Percentiles rank a stretch among this genome's conserved stretches.
These are phyloP conservation scores for Lodderomyces beijingensis DNA, from an alignment of 1,139 yeast genomes.

Conservation along the genomic window DNA sequence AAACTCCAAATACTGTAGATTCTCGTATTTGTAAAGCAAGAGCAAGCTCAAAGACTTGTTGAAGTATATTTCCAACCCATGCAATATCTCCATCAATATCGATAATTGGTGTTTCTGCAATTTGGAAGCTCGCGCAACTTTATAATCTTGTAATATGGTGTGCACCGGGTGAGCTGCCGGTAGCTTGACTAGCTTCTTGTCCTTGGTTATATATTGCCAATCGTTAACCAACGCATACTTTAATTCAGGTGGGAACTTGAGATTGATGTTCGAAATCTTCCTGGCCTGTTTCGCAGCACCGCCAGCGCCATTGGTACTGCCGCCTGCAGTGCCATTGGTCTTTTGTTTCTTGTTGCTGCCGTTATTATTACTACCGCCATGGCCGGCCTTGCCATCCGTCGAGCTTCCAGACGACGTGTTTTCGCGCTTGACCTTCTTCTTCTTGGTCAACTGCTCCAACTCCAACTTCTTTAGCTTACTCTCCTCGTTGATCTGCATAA, in stretches of 20 bases:
- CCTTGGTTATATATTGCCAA: constrained; percentile 88
- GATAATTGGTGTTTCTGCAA: constrained; percentile 34
- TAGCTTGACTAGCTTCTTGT: constrained; percentile 59
- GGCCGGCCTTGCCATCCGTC: not conserved
- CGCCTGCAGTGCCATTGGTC: constrained; percentile 1
- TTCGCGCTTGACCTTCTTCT: constrained; percentile 13
- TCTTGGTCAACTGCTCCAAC: constrained; percentile 41
- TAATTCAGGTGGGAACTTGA: constrained; percentile 45
- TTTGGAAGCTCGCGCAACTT: constrained; percentile 14
- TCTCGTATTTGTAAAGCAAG: constrained; percentile 76
- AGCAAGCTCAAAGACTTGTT: constrained; percentile 69
- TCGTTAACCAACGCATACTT: constrained; percentile 79
- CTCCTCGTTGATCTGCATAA: constrained; percentile 66
- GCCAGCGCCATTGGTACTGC: not conserved
- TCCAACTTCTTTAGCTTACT: constrained; percentile 67
- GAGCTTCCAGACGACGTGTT: constrained; percentile 3
- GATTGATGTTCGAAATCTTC: constrained; percentile 10
- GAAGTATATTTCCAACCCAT: constrained; percentile 74
- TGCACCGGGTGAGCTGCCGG: constrained; percentile 53
- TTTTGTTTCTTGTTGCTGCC: constrained; percentile 4
- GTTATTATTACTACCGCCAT: constrained; percentile 1
- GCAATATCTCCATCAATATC: constrained; percentile 60
- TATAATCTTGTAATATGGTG: constrained; percentile 45
- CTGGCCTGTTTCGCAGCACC: not conserved
- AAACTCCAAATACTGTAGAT: constrained; percentile 70